Conservation (phyloP, 2,329 filamentous ascomycete genomes). For the Dichotomopilus funicola region DNA sequence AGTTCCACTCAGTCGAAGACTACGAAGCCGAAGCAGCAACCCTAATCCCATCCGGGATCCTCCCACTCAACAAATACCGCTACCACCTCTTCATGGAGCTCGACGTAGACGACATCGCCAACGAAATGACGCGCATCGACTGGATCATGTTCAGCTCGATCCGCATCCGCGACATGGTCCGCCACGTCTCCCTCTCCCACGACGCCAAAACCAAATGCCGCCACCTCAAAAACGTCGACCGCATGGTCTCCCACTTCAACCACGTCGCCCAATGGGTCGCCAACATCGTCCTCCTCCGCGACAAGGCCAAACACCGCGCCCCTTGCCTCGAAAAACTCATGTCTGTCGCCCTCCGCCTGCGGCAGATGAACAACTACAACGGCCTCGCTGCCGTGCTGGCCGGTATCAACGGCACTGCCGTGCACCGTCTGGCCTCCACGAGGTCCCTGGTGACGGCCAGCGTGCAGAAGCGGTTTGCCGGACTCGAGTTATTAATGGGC, state of each 20-base stretch:
- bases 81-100: conserved; percentile 89
- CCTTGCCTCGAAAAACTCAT: conserved; percentile 94
- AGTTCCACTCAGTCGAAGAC: conserved; percentile 64
- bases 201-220: conserved; percentile 68
- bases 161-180: conserved; percentile 82
- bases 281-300: conserved; percentile 78
- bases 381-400: conserved; percentile 89
- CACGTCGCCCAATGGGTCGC: conserved; percentile 77
- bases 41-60: conserved; percentile 62
- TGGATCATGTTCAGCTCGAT: conserved; percentile 98
- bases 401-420: conserved; percentile 80
- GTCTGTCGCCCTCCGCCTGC: conserved; percentile 76
- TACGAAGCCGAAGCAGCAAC: conserved; percentile 72
- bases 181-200: conserved; percentile 73
- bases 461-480: conserved; percentile 76
- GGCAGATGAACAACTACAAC: conserved; percentile 95
- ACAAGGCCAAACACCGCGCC: conserved; percentile 93
- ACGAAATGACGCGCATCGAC: conserved; percentile 90
- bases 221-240: conserved; percentile 78
- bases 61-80: conserved; percentile 73
- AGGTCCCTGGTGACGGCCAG: conserved; percentile 65
- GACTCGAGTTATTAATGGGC: conserved; percentile 86
- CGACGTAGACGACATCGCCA: conserved; percentile 76
- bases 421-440: conserved; percentile 78
- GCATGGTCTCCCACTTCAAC: conserved; percentile 91